A percentile compares a stretch with the other conserved stretches of the same genome.
phyloP scores from a whole-genome alignment of 257 asterid species.

The Solanum clarkiae region DNA sequence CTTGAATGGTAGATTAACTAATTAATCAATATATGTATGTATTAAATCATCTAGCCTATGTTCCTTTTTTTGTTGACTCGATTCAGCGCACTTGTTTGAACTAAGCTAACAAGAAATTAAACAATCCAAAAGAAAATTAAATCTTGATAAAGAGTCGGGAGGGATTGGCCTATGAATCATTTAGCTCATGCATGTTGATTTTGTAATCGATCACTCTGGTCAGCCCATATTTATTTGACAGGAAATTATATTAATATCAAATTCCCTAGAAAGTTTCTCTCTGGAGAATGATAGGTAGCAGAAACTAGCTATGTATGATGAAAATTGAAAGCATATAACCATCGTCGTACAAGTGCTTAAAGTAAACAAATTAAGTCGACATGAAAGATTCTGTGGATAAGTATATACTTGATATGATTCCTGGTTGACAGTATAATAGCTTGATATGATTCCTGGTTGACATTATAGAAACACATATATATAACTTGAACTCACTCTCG shows the following conservation, averaged over 20 bases:
- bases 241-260: not conserved
- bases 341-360: not conserved
- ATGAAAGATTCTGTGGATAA: not conserved
- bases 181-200: not conserved
- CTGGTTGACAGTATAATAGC: not conserved
- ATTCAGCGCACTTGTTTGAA: not conserved
- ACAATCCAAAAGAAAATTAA: not conserved
- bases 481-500: no score
- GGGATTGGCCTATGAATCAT: not conserved
- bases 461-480: not conserved
- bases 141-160: not conserved
- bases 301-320: no score
- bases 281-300: not conserved
- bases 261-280: not conserved
- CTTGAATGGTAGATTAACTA: not conserved
- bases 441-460: not conserved
- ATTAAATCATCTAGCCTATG: not conserved
- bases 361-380: not conserved
- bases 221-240: not conserved
- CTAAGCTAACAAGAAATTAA: not conserved
- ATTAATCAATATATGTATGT: not conserved
- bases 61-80: not conserved
- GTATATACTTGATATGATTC: not conserved
- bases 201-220: not conserved
- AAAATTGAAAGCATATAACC: no score